Base-by-base conservation (phyloP, 768 basidiomycete genomes). In the Tylopilus felleus region DNA sequence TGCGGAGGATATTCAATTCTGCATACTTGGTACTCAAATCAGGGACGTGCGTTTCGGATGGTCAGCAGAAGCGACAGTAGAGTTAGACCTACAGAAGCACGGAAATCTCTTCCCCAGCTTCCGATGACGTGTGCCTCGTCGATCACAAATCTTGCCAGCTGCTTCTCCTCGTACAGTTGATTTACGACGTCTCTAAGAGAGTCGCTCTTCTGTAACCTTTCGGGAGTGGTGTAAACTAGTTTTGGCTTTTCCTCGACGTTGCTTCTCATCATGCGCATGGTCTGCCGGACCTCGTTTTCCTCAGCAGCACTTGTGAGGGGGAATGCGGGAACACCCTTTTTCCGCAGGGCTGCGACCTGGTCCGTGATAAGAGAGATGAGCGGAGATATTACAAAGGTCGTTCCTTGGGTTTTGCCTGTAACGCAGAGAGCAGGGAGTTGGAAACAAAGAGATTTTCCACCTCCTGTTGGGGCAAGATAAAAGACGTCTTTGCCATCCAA, bases 101-200 rank as follows among this genome's bases (percentile, higher is more conserved):
- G 83, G 64, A 97, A 95, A 66, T 94, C 88, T 64, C 94, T 85
- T 7, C 96, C 97, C 97, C 97, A 98, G 21, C 85, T 85, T 14
- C 85, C 86, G 40, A 98, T 90, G 67, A 93, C 93, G 68, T 99
- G 97, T 2, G 94, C 96, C 68, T 99, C 97, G 66, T 99, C 97
- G 47, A 98, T 80, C 1, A 97, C 94, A 66, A 99, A 96, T 29
- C 96, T 77, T 14, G 92, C 93, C 38, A 99, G 67, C 52, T 80
- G 73, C 5, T 77, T 73, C 23, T 73, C 65, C 7, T 72, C 65
- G 63, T 93, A 78, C 2, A 98, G 73, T n/a, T 73, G 69, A 19
- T 68, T 59, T 10, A 98, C 70, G 17, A 86, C 79, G 9, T 65
- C 70, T 61, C 75, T 78, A 47, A 90, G 78, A n/a, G 61, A 63